Evolutionary conservation across 1,284 basidiomycete species (phyloP), one percentile per base, ranked within the genome.

Genomic region (Cutaneotrichosporon sp.): DNA sequence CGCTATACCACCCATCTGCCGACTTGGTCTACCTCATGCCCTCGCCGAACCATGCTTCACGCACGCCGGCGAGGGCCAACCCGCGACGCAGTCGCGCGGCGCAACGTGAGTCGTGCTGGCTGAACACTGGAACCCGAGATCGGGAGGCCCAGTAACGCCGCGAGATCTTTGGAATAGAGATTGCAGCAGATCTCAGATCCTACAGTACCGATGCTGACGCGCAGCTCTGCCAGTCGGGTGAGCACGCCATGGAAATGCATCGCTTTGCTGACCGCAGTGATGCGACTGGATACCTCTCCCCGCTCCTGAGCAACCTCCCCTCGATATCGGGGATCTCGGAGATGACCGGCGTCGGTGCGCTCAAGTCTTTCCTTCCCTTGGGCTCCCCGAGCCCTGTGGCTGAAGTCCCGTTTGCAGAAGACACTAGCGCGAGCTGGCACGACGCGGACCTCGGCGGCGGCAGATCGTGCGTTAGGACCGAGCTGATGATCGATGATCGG

Each of bases 371-470:
- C 39, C 51, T 49, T 8, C 46, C 46, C 27, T n/a, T n/a, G n/a
- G 19, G 42, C 32, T n/a, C 17, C 29, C 19, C 37, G 33, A 37
- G 32, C 37, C 35, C 19, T 22, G 17, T 20, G 25, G 25, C 20
- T 35, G 2, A 32, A 19, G 22, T 11, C 9, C 10, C 19, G n/a
- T 6, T 37, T 38, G 37, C 26, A 27, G 51, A 42, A 27, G 53
- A 54, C 26, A 24, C 45, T 25, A n/a, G 19, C 27, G 29, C 61
- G 3, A 20, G 45, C 5, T 71, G 70, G 68, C 61, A 70, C 32
- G 38, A 60, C n/a, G 63, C 45, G 9, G 63, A 70, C 49, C 49
- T 72, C 29, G 59, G 52, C 24, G 63, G 63, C 33, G 65, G 68
- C 4, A 38, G 46, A 61, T 35, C 49, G 46, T 54, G 49, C 22